Evolutionary conservation across 495 filamentous ascomycete genomes (phyloP).

Genomic region (Penicillium pulvis): DNA sequence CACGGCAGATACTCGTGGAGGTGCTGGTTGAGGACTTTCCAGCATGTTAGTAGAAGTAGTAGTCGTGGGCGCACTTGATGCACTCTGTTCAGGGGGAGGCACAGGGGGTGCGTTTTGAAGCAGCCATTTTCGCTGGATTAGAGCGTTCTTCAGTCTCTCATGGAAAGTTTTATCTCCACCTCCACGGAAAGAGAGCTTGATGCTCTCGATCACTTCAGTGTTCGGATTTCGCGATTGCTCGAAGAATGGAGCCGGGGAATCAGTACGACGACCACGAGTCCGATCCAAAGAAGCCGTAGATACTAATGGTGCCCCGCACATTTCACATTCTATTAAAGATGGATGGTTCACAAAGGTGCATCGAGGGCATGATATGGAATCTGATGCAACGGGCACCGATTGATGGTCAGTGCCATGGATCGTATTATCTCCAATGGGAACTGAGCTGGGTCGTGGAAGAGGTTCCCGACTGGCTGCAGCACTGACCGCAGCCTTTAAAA

Average conservation of each 20-base stretch:
- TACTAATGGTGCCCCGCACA: slow-evolving; percentile 78
- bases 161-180: slow-evolving; percentile 91
- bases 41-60: slow-evolving; percentile 10
- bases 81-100: slow-evolving; percentile 58
- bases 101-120: slow-evolving; percentile 90
- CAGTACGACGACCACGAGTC: slow-evolving; percentile 43
- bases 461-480: slow-evolving; percentile 59
- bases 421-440: slow-evolving; percentile 14
- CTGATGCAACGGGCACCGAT: slow-evolving; percentile 3
- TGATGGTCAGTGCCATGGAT: slow-evolving; percentile 13
- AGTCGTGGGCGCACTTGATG: slow-evolving; percentile 19
- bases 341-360: slow-evolving; percentile 96
- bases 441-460: slow-evolving; percentile 19
- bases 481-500: slow-evolving; percentile 82
- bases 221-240: slow-evolving; percentile 39
- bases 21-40: slow-evolving; percentile 27
- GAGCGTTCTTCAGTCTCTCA: slow-evolving; percentile 80
- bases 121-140: slow-evolving; percentile 96
- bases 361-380: slow-evolving; percentile 65
- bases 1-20: slow-evolving; percentile 60
- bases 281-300: slow-evolving; percentile 23
- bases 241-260: slow-evolving; percentile 77
- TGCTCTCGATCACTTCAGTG: slow-evolving; percentile 66
- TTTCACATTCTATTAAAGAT: slow-evolving; percentile 82
- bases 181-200: slow-evolving; percentile 88